A percentile compares a stretch with the other conserved stretches of the same genome.
These are phyloP conservation scores for Paramecium primaurelia DNA, from an alignment of 73 alveolate species.

Conservation along the genomic window DNA sequence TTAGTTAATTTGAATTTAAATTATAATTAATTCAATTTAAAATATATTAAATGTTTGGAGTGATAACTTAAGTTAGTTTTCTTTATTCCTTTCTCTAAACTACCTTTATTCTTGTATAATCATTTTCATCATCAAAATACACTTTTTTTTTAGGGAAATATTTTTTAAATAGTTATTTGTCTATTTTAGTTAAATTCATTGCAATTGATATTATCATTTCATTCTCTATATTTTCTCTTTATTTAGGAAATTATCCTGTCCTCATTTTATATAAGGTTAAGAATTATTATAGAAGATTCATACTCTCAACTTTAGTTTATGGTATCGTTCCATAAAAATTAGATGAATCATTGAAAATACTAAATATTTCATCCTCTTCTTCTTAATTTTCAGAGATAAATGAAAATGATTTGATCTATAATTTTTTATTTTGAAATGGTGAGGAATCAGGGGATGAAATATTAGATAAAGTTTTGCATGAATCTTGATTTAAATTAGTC, in stretches of 20 bases:
- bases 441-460: background rate
- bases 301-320: background rate
- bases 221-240: background rate
- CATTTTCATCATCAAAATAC: slow-evolving; percentile 4
- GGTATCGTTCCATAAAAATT: background rate
- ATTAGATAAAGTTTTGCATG: background rate
- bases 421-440: background rate
- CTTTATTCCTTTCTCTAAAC: background rate
- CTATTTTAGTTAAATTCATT: background rate
- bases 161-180: background rate
- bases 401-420: background rate
- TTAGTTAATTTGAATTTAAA: too few species aligned
- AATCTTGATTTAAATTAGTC: background rate
- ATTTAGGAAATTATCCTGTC: background rate
- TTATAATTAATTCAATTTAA: background rate
- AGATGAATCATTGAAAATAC: background rate
- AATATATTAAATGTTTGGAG: background rate
- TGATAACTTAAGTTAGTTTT: background rate
- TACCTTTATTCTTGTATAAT: background rate
- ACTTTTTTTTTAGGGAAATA: background rate
- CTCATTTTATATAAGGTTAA: background rate
- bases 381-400: background rate
- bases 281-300: background rate
- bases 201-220: background rate
- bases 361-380: background rate